phyloP scores from a whole-genome alignment of 1,284 basidiomycete genomes.

The Neonothopanus nambi region DNA sequence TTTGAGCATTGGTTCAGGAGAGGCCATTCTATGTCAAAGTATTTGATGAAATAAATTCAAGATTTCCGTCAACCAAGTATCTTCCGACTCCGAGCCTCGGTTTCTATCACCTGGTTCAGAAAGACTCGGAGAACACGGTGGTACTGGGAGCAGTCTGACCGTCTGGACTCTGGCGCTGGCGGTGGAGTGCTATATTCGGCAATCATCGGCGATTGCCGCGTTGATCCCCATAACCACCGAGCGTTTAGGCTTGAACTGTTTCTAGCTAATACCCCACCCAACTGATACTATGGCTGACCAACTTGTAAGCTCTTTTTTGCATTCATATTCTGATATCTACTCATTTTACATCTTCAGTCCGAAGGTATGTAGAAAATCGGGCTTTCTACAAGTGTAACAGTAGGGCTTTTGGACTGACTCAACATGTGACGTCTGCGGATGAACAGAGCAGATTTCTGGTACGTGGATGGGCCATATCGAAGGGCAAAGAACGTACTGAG shows the following conservation, averaged over 20 bases:
- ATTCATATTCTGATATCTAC: conserved; percentile 63
- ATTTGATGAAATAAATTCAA: no score
- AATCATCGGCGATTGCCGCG: conserved; percentile 5
- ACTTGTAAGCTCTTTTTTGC: conserved; percentile 57
- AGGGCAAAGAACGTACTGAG: neutral
- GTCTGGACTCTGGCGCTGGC: no score
- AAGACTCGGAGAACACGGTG: no score
- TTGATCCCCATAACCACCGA: conserved; percentile 2
- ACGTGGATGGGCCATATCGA: conserved; percentile 22
- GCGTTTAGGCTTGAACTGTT: neutral
- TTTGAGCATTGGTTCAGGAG: no score
- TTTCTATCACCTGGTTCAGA: no score
- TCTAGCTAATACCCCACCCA: neutral
- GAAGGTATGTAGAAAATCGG: conserved; percentile 21
- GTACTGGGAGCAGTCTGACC: no score
- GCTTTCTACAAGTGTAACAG: neutral
- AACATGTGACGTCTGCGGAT: no score
- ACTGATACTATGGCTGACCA: conserved; percentile 28
- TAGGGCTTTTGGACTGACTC: neutral
- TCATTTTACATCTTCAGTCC: conserved; percentile 16
- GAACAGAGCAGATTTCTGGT: conserved; percentile 47
- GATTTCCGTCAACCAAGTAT: no score
- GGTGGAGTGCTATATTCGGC: neutral
- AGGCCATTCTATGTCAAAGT: no score
- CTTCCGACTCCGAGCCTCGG: no score